Evolutionary conservation across 2,329 filamentous ascomycete genomes (phyloP).

Genomic region (Metarhizium anisopliae): DNA sequence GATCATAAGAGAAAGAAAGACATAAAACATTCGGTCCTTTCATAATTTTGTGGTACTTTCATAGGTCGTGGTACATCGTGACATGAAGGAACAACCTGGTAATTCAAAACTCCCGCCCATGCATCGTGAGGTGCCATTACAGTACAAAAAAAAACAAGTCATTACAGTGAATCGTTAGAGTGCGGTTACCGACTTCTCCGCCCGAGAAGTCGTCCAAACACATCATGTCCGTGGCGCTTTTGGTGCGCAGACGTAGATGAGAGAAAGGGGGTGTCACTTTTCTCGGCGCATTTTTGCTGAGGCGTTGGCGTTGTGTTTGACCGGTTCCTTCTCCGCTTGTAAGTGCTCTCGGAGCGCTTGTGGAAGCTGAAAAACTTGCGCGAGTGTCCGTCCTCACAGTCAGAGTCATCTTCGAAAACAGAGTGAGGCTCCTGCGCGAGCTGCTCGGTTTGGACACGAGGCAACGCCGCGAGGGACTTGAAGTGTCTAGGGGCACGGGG

Average conservation of each 20-base stretch:
- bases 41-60: not conserved
- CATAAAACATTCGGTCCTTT: not conserved
- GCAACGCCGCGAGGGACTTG: constrained; percentile 16
- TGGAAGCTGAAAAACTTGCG: constrained; percentile 33
- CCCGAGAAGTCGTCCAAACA: constrained; percentile 29
- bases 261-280: not conserved
- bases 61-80: not conserved
- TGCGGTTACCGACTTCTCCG: constrained; percentile 16
- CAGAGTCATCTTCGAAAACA: constrained; percentile 40
- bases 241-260: constrained; percentile 1
- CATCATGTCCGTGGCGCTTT: constrained; percentile 23
- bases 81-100: not conserved
- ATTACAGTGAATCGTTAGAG: too few species aligned
- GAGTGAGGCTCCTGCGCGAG: constrained; percentile 24
- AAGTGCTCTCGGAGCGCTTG: constrained; percentile 26
- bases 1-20: not conserved
- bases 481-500: constrained; percentile 14
- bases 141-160: not conserved
- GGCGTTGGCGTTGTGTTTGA: not conserved
- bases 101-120: not conserved
- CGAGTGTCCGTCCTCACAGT: constrained; percentile 21
- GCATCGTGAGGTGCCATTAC: not conserved
- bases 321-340: constrained; percentile 10
- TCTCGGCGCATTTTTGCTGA: not conserved
- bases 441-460: constrained; percentile 14